Evolutionary conservation across 2,329 filamentous ascomycete species (phyloP).

Genomic region (Dothideomycetidae sp.): DNA sequence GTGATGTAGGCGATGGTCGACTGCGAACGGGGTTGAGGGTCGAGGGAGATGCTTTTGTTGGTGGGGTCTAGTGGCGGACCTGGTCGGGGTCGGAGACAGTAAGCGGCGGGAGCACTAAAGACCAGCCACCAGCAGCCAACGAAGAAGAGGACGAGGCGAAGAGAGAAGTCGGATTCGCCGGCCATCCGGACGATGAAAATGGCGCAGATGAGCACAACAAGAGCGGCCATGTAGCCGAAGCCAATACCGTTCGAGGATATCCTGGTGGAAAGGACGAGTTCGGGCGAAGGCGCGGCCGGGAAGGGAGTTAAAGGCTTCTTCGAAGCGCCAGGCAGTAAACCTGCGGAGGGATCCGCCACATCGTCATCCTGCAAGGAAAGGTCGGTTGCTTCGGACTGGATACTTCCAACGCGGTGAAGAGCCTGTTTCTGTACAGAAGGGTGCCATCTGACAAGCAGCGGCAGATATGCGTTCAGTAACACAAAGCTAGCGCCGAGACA

Average conservation of each 20-base stretch:
- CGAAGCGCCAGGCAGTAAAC: conserved; percentile 21
- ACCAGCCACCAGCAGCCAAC: conserved; percentile 86
- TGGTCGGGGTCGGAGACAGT: conserved; percentile 78
- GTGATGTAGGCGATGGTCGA: conserved; percentile 58
- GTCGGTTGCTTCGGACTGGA: neutral
- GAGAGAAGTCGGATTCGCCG: conserved; percentile 66
- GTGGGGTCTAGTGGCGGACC: conserved; percentile 51
- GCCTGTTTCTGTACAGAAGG: conserved; percentile 35
- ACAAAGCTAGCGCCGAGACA: conserved; percentile 94
- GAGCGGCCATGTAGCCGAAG: conserved; percentile 77
- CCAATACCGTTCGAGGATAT: conserved; percentile 89
- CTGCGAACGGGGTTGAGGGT: conserved; percentile 8
- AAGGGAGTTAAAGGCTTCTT: conserved; percentile 14
- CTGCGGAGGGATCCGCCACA: conserved; percentile 23
- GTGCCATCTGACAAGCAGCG: conserved; percentile 78
- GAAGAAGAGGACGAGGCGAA: conserved; percentile 73
- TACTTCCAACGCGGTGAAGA: conserved; percentile 3
- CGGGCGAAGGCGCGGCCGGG: conserved; percentile 38
- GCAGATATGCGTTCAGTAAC: conserved; percentile 85
- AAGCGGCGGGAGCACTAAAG: conserved; percentile 75
- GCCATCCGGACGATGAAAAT: conserved; percentile 62
- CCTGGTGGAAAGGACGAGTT: conserved; percentile 70
- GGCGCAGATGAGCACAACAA: conserved; percentile 68
- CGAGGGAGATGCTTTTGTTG: conserved; percentile 6
- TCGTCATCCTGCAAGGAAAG: conserved; percentile 4